phyloP scores from a whole-genome alignment of 345 rosid genomes.

The Litchi chinensis region DNA sequence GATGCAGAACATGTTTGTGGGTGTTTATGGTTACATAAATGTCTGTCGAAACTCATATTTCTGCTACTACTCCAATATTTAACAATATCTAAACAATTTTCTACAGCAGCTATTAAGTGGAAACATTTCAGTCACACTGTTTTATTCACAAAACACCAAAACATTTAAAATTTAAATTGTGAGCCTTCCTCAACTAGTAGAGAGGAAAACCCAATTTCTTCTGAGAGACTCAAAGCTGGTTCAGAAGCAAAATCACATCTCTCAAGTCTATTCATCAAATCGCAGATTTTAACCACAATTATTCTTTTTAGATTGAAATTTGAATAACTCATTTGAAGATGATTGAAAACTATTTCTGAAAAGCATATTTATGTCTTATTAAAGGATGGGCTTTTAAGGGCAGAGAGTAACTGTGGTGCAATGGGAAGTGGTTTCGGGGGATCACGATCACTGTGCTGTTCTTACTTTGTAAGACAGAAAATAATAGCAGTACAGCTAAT shows the following conservation, averaged over 20 bases:
- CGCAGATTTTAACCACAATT: not conserved
- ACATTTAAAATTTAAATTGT: not conserved
- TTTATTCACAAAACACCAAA: not conserved
- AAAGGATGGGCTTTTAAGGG: not conserved
- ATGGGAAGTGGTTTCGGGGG: not conserved
- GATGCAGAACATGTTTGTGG: not conserved
- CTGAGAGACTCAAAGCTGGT: not conserved
- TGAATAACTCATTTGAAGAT: too few species aligned
- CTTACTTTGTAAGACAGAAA: not conserved
- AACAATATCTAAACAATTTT: conserved; percentile 10
- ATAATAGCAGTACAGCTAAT: not conserved
- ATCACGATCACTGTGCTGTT: not conserved
- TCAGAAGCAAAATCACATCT: not conserved
- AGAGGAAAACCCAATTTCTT: not conserved
- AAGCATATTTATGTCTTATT: not conserved
- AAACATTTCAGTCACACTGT: not conserved
- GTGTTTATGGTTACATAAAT: not conserved
- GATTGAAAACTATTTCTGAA: not conserved
- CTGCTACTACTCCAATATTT: not conserved
- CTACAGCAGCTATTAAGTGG: not conserved
- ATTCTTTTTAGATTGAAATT: not conserved
- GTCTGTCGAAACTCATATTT: not conserved
- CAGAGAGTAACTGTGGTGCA: not conserved
- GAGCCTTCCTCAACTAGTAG: not conserved
- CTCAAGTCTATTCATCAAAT: not conserved